Percentiles rank a stretch among this genome's conserved stretches.
Conservation (phyloP, 495 filamentous ascomycete species). For the Penicillium coffeae region DNA sequence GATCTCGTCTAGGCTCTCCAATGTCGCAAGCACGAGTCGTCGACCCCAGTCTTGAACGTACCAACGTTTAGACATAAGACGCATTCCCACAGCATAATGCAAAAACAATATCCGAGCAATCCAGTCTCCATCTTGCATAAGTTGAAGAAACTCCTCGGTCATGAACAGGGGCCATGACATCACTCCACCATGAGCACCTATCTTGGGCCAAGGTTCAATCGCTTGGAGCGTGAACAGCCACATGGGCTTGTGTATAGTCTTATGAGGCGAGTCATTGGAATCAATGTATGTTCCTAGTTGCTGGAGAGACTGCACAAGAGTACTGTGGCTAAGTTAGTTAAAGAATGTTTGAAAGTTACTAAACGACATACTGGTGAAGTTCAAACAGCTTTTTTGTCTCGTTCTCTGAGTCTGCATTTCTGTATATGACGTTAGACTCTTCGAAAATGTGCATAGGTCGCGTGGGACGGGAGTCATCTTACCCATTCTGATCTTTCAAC, state of each 20-base stretch:
- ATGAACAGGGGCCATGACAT: conserved; percentile 38
- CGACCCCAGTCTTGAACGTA: conserved; percentile 36
- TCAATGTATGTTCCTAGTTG: conserved; percentile 18
- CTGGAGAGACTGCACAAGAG: conserved; percentile 23
- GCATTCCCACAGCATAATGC: conserved; percentile 35
- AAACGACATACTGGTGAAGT: conserved; percentile 20
- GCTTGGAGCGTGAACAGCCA: conserved; percentile 29
- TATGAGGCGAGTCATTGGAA: conserved; percentile 7
- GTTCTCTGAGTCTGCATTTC: conserved; percentile 1
- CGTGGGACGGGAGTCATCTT: too few relatives aligned
- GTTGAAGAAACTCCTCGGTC: conserved; percentile 21
- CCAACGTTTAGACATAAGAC: conserved; percentile 36
- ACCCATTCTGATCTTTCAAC: conserved; percentile 17
- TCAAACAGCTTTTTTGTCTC: conserved; percentile 8
- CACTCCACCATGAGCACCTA: conserved; percentile 28
- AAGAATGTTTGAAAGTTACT: background rate
- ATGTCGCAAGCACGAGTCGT: conserved; percentile 29
- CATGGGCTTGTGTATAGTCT: conserved; percentile 18
- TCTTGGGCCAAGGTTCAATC: conserved; percentile 33
- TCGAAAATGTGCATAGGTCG: too few relatives aligned
- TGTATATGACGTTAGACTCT: background rate
- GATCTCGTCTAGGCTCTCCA: conserved; percentile 27
- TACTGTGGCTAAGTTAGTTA: conserved; percentile 3
- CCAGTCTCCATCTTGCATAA: conserved; percentile 34
- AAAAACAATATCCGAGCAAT: conserved; percentile 35